Base-by-base conservation (phyloP, 805 yeast genomes). In the Starmera amethionina region DNA sequence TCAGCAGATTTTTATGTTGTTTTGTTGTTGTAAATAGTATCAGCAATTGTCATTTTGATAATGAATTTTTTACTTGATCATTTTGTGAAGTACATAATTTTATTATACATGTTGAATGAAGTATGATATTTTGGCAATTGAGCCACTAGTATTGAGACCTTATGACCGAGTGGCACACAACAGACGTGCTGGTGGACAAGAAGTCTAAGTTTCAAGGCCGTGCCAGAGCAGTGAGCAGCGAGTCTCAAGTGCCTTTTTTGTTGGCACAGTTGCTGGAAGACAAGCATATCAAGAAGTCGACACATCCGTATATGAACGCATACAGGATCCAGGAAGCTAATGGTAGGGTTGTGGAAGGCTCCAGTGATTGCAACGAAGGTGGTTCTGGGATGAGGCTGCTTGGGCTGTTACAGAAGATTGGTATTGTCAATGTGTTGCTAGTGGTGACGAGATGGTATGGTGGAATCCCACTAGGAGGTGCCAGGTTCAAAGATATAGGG, bases 401-500 rank as follows among this genome's bases (percentile, higher is more conserved):
- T 41, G 73, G 75, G 10, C 52, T 82, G 4, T 46, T 83, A 15
- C 75, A 73, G 16, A 59, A 74, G 28, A 55, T 72, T 7, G 59
- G 70, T 32, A 40, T 77, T 11, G 57, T 68, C 4, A 79, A 82
- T 52, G 71, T 77, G 1, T 50, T 84, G 14, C 70, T 84, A 1
- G 77, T 84, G 25, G 93, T 82, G 0, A 73, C 84, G 0, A 55
- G 95, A 44, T 84, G 94, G 95, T 82, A 81, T 52, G 90, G 90
- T 2, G 94, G 95, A 0, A 67, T 69, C 0, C 84, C 83, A 4
- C 54, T 85, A 33, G 95, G 95, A 0, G 69, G 85, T 5, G 69
- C 76, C 19, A 58, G 95, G 40, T 85, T 84, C 51, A 66, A 84
- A 43, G 79, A 77, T 48, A 83, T 85, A 5, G 68, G 75, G 37